A percentile compares a stretch with the other conserved stretches of the same genome.
Conservation (phyloP, 1,139 yeast genomes). For the Petasospora rhodanensis region DNA sequence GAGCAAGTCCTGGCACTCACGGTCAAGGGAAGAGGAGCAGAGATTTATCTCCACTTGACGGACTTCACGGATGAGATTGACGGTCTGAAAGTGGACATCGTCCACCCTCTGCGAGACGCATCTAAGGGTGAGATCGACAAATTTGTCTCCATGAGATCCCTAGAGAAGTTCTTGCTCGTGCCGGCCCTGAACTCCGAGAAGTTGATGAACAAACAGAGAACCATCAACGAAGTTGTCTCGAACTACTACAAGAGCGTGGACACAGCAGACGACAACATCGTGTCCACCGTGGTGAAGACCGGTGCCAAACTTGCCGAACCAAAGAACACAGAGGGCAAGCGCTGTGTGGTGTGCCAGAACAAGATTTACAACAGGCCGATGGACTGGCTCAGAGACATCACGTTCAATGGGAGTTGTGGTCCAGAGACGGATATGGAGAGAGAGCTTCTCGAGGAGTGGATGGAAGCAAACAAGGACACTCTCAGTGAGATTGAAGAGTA, state of each 20-base stretch:
- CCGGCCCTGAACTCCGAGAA: slow-evolving; percentile 13
- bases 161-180: slow-evolving; percentile 7
- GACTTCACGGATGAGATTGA: slow-evolving; percentile 37
- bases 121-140: slow-evolving; percentile 60
- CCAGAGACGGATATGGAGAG: slow-evolving; percentile 46
- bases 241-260: slow-evolving; percentile 74
- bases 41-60: slow-evolving; percentile 50
- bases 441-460: slow-evolving; percentile 34
- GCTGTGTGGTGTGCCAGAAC: slow-evolving; percentile 52
- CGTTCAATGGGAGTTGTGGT: slow-evolving; percentile 58
- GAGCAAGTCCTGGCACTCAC: slow-evolving; percentile 73
- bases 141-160: slow-evolving; percentile 36
- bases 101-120: slow-evolving; percentile 76
- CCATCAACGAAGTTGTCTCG: slow-evolving; percentile 73
- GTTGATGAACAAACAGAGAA: slow-evolving; percentile 42
- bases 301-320: slow-evolving; percentile 75
- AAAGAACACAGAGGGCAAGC: slow-evolving; percentile 13
- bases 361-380: slow-evolving; percentile 53
- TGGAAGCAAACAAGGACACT: slow-evolving; percentile 8
- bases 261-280: slow-evolving; percentile 82
- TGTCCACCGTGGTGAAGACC: slow-evolving; percentile 88
- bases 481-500: slow-evolving; percentile 1
- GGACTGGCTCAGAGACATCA: slow-evolving; percentile 68
- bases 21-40: slow-evolving; percentile 86
- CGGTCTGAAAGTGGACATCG: slow-evolving; percentile 34